Conservation (phyloP, 78 protist genomes). For the Pigoraptor vietnamica region DNA sequence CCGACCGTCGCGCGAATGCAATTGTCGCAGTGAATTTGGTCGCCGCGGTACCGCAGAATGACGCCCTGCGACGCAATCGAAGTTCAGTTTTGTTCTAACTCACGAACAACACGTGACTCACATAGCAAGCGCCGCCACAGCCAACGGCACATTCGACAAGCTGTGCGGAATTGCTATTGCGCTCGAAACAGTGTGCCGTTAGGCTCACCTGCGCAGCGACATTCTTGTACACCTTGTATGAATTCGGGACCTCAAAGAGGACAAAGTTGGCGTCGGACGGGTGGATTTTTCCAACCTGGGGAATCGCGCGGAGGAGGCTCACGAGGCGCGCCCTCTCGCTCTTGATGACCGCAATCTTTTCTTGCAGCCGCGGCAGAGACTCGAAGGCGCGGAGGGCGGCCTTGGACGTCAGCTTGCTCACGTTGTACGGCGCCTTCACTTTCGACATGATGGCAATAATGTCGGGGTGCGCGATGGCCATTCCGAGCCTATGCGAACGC, state of each 20-base stretch:
- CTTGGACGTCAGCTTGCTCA: slow-evolving; percentile 20
- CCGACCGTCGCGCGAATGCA: slow-evolving; percentile 34
- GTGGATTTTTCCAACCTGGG: background rate
- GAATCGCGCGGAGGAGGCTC: background rate
- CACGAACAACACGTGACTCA: too few relatives aligned
- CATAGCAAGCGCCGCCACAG: too few relatives aligned
- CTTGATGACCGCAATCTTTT: background rate
- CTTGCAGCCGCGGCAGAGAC: background rate
- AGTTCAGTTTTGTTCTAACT: too few relatives aligned
- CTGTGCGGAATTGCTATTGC: too few relatives aligned
- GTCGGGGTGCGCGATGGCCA: slow-evolving; percentile 6
- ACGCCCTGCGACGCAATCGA: slow-evolving; percentile 13
- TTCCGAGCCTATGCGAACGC: slow-evolving; percentile 5
- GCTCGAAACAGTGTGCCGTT: too few relatives aligned
- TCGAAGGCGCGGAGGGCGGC: slow-evolving; percentile 7
- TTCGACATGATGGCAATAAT: slow-evolving; percentile 7
- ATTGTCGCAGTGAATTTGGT: slow-evolving; percentile 18
- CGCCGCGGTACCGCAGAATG: slow-evolving; percentile 32
- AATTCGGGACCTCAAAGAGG: background rate
- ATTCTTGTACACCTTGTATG: slow-evolving; percentile 18
- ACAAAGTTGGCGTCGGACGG: slow-evolving; percentile 43
- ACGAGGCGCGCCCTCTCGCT: background rate
- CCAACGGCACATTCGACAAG: background rate
- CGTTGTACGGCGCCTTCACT: slow-evolving; percentile 51
- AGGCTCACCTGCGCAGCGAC: background rate